phyloP scores from a whole-genome alignment of 2,329 filamentous ascomycete species.

The Hypoxylon sp. region DNA sequence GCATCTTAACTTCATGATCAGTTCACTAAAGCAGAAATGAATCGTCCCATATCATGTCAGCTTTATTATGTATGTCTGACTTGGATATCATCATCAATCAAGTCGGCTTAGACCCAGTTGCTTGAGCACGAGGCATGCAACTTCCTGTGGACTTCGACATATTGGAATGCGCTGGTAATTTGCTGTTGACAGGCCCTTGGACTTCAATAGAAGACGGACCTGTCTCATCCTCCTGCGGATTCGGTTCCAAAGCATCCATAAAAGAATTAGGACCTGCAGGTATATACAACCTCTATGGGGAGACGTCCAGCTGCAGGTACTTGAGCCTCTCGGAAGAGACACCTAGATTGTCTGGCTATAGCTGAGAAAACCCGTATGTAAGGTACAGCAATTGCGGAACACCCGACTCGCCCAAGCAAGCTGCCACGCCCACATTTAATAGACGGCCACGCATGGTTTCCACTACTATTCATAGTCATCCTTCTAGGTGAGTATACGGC shows the following conservation, averaged over 20 bases:
- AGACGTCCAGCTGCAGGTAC: conserved; percentile 4
- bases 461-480: background rate
- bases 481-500: background rate
- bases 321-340: conserved; percentile 3
- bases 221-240: background rate
- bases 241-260: background rate
- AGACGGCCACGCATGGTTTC: background rate
- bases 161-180: background rate
- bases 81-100: background rate
- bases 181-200: background rate
- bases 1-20: background rate
- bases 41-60: conserved; percentile 21
- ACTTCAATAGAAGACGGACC: background rate
- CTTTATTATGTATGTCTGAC: background rate
- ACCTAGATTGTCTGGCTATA: background rate
- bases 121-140: background rate
- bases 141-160: background rate
- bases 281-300: background rate
- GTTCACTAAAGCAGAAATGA: conserved; percentile 7
- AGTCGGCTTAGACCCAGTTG: conserved; percentile 2
- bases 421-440: background rate
- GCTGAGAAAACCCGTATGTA: background rate
- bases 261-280: background rate
- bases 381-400: conserved; percentile 9
- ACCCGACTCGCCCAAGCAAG: conserved; percentile 4